These are phyloP conservation scores for Hemileia vastatrix DNA, from an alignment of 1,284 basidiomycete species.

Conservation along the genomic window DNA sequence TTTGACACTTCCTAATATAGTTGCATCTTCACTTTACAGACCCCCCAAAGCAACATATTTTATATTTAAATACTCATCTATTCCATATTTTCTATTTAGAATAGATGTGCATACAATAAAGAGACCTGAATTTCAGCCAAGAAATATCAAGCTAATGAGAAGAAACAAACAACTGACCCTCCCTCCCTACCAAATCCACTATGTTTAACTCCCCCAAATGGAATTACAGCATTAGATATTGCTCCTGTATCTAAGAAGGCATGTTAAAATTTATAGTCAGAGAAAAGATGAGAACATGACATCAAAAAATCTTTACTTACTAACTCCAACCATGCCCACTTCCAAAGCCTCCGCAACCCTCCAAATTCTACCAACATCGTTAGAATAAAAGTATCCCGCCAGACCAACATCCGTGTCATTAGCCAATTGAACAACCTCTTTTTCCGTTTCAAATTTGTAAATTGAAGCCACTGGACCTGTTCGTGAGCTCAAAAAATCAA, in stretches of 20 bases:
- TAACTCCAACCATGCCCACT: slow-evolving; percentile 83
- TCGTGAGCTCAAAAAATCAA: not conserved
- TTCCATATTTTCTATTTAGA: slow-evolving; percentile 17
- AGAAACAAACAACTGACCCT: too few species aligned
- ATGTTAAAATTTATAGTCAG: too few species aligned
- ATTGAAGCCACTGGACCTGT: slow-evolving; percentile 46
- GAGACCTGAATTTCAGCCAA: too few species aligned
- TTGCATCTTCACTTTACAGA: not conserved
- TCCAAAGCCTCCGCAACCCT: slow-evolving; percentile 94
- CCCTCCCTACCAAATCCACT: slow-evolving; percentile 70
- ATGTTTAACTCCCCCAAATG: slow-evolving; percentile 87
- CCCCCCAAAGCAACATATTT: slow-evolving; percentile 67
- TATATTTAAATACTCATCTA: slow-evolving; percentile 53
- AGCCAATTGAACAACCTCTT: slow-evolving; percentile 75
- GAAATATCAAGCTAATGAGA: too few species aligned
- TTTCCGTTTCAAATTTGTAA: slow-evolving; percentile 79
- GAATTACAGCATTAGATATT: slow-evolving; percentile 69
- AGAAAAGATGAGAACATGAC: not conserved
- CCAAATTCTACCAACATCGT: slow-evolving; percentile 83
- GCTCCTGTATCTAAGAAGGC: slow-evolving; percentile 57
- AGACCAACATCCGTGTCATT: slow-evolving; percentile 78
- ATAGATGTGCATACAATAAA: too few species aligned
- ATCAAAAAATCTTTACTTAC: not conserved
- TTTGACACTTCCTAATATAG: too few species aligned
- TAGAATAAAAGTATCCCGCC: slow-evolving; percentile 74